phyloP scores from a whole-genome alignment of 768 basidiomycete species.

The Megacollybia marginata region DNA sequence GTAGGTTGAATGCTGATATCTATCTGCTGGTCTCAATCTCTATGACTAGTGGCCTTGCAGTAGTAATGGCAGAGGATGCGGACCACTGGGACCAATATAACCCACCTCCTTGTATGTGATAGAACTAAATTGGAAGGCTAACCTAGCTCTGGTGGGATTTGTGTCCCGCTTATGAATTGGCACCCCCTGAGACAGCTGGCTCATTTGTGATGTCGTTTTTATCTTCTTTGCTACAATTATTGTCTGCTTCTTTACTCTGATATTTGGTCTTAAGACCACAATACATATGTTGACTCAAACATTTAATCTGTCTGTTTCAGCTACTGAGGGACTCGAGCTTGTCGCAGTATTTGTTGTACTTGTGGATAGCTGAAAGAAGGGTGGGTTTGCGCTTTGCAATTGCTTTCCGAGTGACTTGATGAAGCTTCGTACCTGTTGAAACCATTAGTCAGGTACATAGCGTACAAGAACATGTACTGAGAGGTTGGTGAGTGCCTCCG shows the following conservation, averaged over 20 bases:
- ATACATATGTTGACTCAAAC: no score
- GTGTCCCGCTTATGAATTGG: neutral
- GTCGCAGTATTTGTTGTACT: constrained; percentile 22
- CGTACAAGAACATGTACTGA: constrained; percentile 20
- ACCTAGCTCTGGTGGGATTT: neutral
- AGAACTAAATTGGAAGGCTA: no score
- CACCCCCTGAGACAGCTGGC: neutral
- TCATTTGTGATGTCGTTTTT: no score
- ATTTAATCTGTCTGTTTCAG: constrained; percentile 25
- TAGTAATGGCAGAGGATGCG: constrained; percentile 13
- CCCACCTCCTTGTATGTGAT: no score
- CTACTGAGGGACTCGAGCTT: constrained; percentile 13
- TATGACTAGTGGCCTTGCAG: neutral
- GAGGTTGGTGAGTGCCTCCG: constrained; percentile 18
- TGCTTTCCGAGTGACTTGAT: constrained; percentile 20
- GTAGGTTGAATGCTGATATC: no score
- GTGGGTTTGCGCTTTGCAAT: constrained; percentile 20
- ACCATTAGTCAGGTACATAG: neutral
- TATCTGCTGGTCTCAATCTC: neutral
- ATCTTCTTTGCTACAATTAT: no score
- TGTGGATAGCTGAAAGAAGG: constrained; percentile 13
- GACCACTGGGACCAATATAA: neutral
- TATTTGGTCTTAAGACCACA: no score
- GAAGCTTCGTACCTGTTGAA: constrained; percentile 19
- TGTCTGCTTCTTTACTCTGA: no score